These are phyloP conservation scores for Conticribra guillardii DNA, from an alignment of 108 stramenopile species.

Conservation along the genomic window DNA sequence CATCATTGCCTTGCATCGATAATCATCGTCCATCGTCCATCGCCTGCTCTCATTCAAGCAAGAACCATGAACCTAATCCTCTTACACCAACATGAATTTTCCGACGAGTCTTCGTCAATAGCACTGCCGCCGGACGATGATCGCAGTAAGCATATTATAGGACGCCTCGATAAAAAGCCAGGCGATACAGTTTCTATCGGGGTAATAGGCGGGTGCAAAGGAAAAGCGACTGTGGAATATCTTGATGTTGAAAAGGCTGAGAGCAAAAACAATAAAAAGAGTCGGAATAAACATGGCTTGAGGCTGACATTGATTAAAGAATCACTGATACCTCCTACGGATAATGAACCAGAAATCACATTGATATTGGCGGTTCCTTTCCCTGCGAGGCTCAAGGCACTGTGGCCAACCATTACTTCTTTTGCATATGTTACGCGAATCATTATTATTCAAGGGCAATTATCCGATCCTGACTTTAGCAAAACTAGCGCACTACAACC, in stretches of 20 bases:
- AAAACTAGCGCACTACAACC: constrained; percentile 26
- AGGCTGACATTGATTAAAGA: no score
- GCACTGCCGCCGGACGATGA: constrained; percentile 29
- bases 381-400: constrained; percentile 32
- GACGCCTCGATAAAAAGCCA: constrained; percentile 29
- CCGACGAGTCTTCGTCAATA: not conserved
- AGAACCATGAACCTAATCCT: not conserved
- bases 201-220: constrained; percentile 26
- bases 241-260: no score
- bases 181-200: constrained; percentile 44
- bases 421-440: constrained; percentile 35
- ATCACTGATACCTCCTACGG: no score
- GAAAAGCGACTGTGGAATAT: constrained; percentile 11
- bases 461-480: constrained; percentile 37
- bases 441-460: constrained; percentile 21
- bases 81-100: not conserved
- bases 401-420: constrained; percentile 46
- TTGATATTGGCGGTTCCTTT: constrained; percentile 38
- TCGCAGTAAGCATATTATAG: constrained; percentile 30
- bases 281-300: not conserved
- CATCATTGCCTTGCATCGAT: no score
- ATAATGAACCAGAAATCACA: constrained; percentile 35
- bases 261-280: not conserved
- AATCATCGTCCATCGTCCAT: not conserved
- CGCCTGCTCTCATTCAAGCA: not conserved